Evolutionary conservation across 345 rosid species (phyloP), one percentile per base, ranked within the genome.

Genomic region (Corchorus capsularis): DNA sequence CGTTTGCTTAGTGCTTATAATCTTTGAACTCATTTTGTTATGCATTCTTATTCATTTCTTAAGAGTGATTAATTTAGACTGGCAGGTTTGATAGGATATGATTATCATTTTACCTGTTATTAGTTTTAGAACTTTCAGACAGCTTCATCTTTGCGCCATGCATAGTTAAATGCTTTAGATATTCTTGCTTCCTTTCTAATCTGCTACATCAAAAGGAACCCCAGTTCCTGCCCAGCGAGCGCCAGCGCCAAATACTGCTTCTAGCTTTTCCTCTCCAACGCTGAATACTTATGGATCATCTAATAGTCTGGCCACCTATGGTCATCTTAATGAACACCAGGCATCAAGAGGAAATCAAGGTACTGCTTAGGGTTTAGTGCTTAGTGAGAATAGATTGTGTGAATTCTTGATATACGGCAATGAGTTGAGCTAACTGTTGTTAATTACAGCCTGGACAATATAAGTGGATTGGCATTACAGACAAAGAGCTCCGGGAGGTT

Each of bases 231-330:
- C 82, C 68, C 54, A 88, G 93, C 56, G 27, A 27, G 27, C 27
- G 27, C 27, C 79, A 4, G 59, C 86, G 9, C 92, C 82, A 62
- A 71, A 79, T 76, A 68, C 69, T 66, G 91, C 85, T 75, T 43
- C 73, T 39, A 81, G 77, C 83, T 0, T 27, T 27, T 27, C 27
- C 1, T 27, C 1, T 27, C 27, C 27, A 27, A 1, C 0, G 27
- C 27, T 27, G 27, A 27, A 27, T 27, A 1, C 27, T 75, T 74
- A 43, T 72, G 93, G 98, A 96, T 63, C 81, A 80, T 78, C 91
- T 87, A 1, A 90, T 96, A 76, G 92, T 96, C 57, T 96, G 99
- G 99, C 98, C 98, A 52, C 99, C 99, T 4, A 91, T 93, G 93
- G 99, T 93, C 10, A 55, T 96, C 12, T 79, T 96, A 27, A 89